Percentiles rank a stretch among this genome's conserved stretches.
Conservation (phyloP, 2,329 filamentous ascomycete genomes). For the Ophiocordyceps camponoti-saundersi region DNA sequence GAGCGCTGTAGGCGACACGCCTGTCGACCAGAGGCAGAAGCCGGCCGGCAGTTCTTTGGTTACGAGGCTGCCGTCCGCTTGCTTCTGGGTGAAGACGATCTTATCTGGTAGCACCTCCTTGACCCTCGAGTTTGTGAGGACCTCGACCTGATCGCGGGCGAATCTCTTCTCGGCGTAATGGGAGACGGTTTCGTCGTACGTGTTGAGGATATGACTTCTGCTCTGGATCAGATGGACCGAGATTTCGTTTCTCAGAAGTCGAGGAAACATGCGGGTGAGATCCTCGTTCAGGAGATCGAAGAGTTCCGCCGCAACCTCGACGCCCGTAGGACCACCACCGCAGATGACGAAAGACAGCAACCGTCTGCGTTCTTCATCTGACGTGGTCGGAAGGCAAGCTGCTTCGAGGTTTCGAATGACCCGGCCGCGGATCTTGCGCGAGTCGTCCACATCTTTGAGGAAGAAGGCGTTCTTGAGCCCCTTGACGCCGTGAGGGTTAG, state of each 20-base stretch:
- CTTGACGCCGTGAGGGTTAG: constrained; percentile 90
- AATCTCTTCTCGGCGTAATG: constrained; percentile 86
- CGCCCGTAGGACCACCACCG: constrained; percentile 87
- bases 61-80: constrained; percentile 53
- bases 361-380: constrained; percentile 71
- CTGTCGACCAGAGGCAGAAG: constrained; percentile 96
- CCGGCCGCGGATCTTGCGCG: constrained; percentile 72
- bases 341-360: constrained; percentile 92
- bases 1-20: constrained; percentile 73
- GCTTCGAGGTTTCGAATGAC: constrained; percentile 80
- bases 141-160: constrained; percentile 75
- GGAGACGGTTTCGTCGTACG: constrained; percentile 89
- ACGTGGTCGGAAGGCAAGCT: constrained; percentile 82
- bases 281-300: constrained; percentile 96
- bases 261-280: constrained; percentile 65
- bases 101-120: constrained; percentile 72
- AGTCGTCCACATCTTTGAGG: constrained; percentile 88
- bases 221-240: constrained; percentile 96
- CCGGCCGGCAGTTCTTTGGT: constrained; percentile 90
- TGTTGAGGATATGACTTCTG: constrained; percentile 88
- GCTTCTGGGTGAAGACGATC: constrained; percentile 78
- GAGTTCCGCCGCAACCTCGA: constrained; percentile 93
- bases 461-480: constrained; percentile 89
- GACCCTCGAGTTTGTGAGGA: constrained; percentile 84
- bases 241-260: constrained; percentile 87